Evolutionary conservation across 2,329 filamentous ascomycete genomes (phyloP), one percentile per base, ranked within the genome.

Genomic region (Xylariales sp.): DNA sequence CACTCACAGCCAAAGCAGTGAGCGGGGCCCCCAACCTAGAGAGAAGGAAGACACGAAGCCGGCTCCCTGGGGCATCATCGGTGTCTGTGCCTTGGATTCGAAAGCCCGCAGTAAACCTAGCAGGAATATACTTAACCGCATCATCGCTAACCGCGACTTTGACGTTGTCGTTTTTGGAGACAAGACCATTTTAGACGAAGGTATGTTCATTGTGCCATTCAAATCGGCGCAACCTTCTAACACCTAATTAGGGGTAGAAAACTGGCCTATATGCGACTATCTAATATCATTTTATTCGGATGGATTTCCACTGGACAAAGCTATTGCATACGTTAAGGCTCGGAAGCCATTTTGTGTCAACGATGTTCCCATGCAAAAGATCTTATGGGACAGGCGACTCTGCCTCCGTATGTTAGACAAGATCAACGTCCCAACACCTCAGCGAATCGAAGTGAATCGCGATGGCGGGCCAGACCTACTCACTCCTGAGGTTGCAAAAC

Each of bases 261-360:
- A 79, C 50, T 79, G 78, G 78, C 77, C 77, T 52, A 78, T 79
- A 65, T 86, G 85, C 80, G 96, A 99, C 81, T 99, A 97, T 76
- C 83, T 99, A 64, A 97, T 99, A 76, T 97, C 94, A 3, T 99
- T 99, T 82, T 99, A 98, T 81, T 98, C 95, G 0, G 95, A 97
- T 79, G 96, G 96, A 0, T 99, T 99, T 73, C 96, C 96, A 0
- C 83, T 99, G 54, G 94, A 98, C 72, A 99, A 99, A 79, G 96
- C 97, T 5, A 97, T 99, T 74, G 93, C 94, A 41, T 99, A 99
- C 79, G 93, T 94, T 69, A 93, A 94, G 76, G 87, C 97, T 10
- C 90, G 96, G 64, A 97, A 97, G 77, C 96, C 96, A 0, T 98
- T 97, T 75, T 97, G 95, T 78, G 94, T 99, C 77, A 99, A 99